Evolutionary conservation across 768 basidiomycete species (phyloP), one percentile per base, ranked within the genome.

Genomic region (Mycena capillaripes): DNA sequence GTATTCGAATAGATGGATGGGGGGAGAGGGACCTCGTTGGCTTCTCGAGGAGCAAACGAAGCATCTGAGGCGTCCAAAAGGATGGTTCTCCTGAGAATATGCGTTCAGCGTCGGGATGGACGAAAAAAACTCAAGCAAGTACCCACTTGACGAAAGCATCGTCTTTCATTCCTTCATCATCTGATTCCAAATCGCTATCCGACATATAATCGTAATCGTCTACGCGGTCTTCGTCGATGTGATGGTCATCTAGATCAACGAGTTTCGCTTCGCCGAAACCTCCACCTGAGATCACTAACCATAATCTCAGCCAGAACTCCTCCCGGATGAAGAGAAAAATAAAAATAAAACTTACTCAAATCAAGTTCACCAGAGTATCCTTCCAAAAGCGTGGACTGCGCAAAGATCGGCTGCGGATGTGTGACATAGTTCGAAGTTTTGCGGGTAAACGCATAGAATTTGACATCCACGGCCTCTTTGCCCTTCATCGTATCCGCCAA

Each of bases 151-250:
- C 34, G 34, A 36, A 36, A 36, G 34, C 34, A 36, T 36, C 11
- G 3, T 50, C 48, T 50, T 50, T 34, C 19, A 29, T 36, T 17
- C 4, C 61, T 30, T 38, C 48, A 14, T 59, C 69, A 2, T 59
- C 70, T 6, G 44, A 38, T 1, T 71, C 70, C 23, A 71, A 50
- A 23, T 71, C 70, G 57, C 70, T 71, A 30, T 71, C 70, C 12
- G 55, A 59, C 29, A 52, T 11, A 29, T 66, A 71, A n/a, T 36
- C 63, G 32, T 71, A 71, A 2, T 50, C 48, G 8, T 57, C 48
- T 19, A 66, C 40, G 17, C 1, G 5, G 8, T 25, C 19, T 10
- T 42, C 23, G 9, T 58, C 34, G n/a, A 25, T 34, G 16, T 17
- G 40, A 25, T 65, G 53, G 27, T 2, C 11, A 29, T 65, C 64